These are phyloP conservation scores for Calonectria leucothoes DNA, from an alignment of 2,329 filamentous ascomycete genomes.

Conservation along the genomic window DNA sequence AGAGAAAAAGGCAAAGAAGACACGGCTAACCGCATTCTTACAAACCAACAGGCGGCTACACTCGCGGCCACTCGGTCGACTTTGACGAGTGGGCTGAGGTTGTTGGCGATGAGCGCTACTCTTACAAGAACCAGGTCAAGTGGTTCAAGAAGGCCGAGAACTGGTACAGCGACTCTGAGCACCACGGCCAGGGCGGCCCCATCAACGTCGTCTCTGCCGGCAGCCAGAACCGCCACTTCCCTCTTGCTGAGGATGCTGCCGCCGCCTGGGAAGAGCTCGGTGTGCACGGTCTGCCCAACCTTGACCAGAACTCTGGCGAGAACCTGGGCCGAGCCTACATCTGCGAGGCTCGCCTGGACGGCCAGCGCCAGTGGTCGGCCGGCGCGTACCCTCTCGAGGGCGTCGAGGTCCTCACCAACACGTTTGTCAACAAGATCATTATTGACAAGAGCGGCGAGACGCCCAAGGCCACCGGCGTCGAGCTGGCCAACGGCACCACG, in stretches of 20 bases:
- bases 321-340: slow-evolving; percentile 49
- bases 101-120: slow-evolving; percentile 54
- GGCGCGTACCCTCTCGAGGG: slow-evolving; percentile 39
- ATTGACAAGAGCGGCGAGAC: slow-evolving; percentile 12
- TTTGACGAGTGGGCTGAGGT: slow-evolving; percentile 56
- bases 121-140: slow-evolving; percentile 57
- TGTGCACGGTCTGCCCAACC: slow-evolving; percentile 38
- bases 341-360: slow-evolving; percentile 40
- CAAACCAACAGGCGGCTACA: slow-evolving; percentile 48
- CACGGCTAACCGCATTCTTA: neutral
- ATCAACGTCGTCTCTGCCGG: slow-evolving; percentile 46
- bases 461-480: slow-evolving; percentile 40
- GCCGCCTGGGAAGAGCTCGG: slow-evolving; percentile 56
- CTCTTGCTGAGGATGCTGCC: slow-evolving; percentile 48
- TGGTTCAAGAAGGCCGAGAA: slow-evolving; percentile 57
- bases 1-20: neutral
- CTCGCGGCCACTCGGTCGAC: slow-evolving; percentile 55
- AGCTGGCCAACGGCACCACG: slow-evolving; percentile 42
- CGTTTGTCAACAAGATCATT: slow-evolving; percentile 36
- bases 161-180: slow-evolving; percentile 45
- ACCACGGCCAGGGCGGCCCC: slow-evolving; percentile 53
- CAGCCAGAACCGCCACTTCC: slow-evolving; percentile 49
- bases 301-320: slow-evolving; percentile 43
- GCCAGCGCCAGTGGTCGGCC: slow-evolving; percentile 38
- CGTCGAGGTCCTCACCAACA: slow-evolving; percentile 39